These are phyloP conservation scores for Iris macrosiphon DNA, from an alignment of 106 monocot genomes.

Conservation along the genomic window DNA sequence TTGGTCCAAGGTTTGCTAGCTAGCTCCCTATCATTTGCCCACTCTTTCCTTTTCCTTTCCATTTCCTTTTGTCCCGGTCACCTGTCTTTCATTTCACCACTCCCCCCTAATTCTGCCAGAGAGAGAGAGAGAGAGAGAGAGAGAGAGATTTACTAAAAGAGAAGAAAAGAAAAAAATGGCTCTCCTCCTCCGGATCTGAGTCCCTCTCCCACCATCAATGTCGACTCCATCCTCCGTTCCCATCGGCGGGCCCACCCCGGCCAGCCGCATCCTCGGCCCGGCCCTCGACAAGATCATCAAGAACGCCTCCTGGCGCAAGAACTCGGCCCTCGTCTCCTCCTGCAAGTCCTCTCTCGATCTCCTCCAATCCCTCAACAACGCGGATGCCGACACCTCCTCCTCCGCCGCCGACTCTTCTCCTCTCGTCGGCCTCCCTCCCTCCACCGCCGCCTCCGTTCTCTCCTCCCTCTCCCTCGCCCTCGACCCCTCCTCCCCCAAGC, in stretches of 20 bases:
- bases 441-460: constrained; percentile 18
- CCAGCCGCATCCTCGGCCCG: constrained; percentile 74
- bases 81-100: too few relatives aligned
- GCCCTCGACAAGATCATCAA: constrained; percentile 94
- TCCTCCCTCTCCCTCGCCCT: constrained; percentile 23
- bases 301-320: constrained; percentile 98
- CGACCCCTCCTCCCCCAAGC: constrained; percentile 32
- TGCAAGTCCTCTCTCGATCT: constrained; percentile 53
- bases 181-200: too few relatives aligned
- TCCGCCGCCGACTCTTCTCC: constrained; percentile 10
- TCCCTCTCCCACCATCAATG: not conserved
- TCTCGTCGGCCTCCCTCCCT: constrained; percentile 19
- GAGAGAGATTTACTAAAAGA: too few relatives aligned
- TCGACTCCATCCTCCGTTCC: constrained; percentile 15
- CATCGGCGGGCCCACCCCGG: constrained; percentile 57
- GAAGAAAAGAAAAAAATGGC: too few relatives aligned
- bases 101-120: too few relatives aligned
- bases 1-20: too few relatives aligned
- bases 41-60: too few relatives aligned
- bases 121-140: too few relatives aligned
- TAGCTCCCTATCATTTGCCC: too few relatives aligned
- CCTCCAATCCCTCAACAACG: constrained; percentile 22
- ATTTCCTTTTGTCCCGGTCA: too few relatives aligned
- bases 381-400: constrained; percentile 1
- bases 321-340: constrained; percentile 69